Conservation (phyloP, 2,329 filamentous ascomycete genomes). For the Aaosphaeria arxii region DNA sequence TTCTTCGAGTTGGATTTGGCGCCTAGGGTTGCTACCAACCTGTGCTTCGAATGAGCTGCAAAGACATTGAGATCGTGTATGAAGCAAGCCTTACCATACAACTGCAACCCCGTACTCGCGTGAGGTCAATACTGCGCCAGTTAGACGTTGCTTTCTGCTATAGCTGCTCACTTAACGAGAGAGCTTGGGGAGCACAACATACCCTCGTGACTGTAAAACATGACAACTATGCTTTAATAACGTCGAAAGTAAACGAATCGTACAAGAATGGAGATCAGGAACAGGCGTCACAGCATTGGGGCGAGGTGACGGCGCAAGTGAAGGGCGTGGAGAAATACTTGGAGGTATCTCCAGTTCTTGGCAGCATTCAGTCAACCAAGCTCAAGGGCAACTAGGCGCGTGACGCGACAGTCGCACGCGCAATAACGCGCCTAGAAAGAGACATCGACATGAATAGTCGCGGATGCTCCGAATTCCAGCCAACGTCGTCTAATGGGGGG, state of each 20-base stretch:
- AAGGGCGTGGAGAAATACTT: too few relatives aligned
- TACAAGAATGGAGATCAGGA: background rate
- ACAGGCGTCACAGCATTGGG: background rate
- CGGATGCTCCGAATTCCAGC: too few relatives aligned
- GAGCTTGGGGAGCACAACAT: slow-evolving; percentile 28
- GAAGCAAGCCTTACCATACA: slow-evolving; percentile 67
- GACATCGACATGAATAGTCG: too few relatives aligned
- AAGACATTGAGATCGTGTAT: background rate
- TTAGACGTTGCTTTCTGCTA: slow-evolving; percentile 12
- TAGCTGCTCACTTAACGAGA: too few relatives aligned
- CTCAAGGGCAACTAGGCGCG: too few relatives aligned
- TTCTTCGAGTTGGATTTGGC: slow-evolving; percentile 67
- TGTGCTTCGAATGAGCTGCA: slow-evolving; percentile 41
- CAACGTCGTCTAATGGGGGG: too few relatives aligned
- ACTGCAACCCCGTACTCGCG: slow-evolving; percentile 90
- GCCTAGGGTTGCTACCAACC: slow-evolving; percentile 89
- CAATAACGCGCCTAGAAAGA: too few relatives aligned
- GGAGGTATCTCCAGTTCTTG: too few relatives aligned
- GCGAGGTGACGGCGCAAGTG: too few relatives aligned
- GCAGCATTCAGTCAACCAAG: too few relatives aligned
- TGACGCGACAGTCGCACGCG: too few relatives aligned
- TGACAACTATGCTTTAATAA: slow-evolving; percentile 40
- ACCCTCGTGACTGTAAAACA: slow-evolving; percentile 98
- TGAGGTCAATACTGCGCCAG: slow-evolving; percentile 66
- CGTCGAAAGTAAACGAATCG: slow-evolving; percentile 6